phyloP scores from a whole-genome alignment of 495 filamentous ascomycete species.

The Annulohypoxylon bovei region DNA sequence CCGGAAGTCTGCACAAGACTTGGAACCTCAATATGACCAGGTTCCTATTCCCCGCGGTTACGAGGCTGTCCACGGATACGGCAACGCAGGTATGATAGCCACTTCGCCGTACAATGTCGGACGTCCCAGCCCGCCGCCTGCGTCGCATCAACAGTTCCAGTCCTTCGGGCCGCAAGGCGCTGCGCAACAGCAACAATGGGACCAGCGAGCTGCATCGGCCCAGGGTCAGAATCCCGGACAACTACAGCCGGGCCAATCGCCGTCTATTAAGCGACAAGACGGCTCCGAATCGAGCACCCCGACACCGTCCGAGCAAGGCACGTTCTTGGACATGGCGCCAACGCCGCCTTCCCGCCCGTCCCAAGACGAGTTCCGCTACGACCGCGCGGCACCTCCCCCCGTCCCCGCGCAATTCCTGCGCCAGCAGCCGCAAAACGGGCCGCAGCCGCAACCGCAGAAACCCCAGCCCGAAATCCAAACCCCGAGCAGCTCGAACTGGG shows the following conservation, averaged over 20 bases:
- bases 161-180: constrained; percentile 10
- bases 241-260: constrained; percentile 14
- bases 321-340: constrained; percentile 39
- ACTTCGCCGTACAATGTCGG: constrained; percentile 51
- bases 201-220: constrained; percentile 23
- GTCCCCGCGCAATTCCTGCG: constrained; percentile 1
- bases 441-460: constrained; percentile 4
- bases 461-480: constrained; percentile 19
- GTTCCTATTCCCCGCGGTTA: constrained; percentile 61
- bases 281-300: constrained; percentile 22
- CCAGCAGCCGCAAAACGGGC: constrained; percentile 2
- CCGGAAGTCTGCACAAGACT: constrained; percentile 2
- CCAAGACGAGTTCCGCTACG: constrained; percentile 5
- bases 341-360: constrained; percentile 23
- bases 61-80: constrained; percentile 57
- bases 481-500: constrained; percentile 38
- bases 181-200: constrained; percentile 33
- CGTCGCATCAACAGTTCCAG: constrained; percentile 31
- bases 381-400: background rate
- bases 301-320: constrained; percentile 35
- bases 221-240: constrained; percentile 4
- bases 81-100: constrained; percentile 44
- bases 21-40: constrained; percentile 54
- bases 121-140: constrained; percentile 28
- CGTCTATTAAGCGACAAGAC: constrained; percentile 16